Conservation (phyloP, 2,329 filamentous ascomycete genomes). For the Fusarium equiseti region DNA sequence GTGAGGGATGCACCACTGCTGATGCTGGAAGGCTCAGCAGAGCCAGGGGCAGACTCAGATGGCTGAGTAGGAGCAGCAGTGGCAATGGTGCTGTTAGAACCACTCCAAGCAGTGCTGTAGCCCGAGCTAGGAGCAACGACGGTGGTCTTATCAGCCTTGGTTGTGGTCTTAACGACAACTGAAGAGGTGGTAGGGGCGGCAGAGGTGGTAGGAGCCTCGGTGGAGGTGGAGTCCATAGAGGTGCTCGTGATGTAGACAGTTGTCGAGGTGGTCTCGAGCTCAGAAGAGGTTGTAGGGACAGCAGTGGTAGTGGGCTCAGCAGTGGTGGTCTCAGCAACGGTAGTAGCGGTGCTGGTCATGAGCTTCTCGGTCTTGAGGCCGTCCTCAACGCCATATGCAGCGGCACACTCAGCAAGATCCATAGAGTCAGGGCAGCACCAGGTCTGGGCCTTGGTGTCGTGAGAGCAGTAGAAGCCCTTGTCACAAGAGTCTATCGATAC, state of each 20-base stretch:
- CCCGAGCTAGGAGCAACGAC: conserved; percentile 45
- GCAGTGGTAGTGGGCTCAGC: conserved; percentile 14
- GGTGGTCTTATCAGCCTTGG: conserved; percentile 45
- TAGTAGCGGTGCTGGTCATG: conserved; percentile 44
- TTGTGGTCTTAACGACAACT: conserved; percentile 37
- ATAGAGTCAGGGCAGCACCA: conserved; percentile 71
- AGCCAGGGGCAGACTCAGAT: conserved; percentile 32
- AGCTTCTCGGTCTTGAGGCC: conserved; percentile 56
- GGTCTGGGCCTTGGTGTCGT: conserved; percentile 62
- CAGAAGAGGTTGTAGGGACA: conserved; percentile 44
- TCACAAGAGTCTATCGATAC: conserved; percentile 67
- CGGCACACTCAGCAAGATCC: conserved; percentile 67
- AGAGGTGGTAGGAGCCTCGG: conserved; percentile 43
- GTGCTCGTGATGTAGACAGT: conserved; percentile 46
- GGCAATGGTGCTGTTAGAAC: conserved; percentile 51
- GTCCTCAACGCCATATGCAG: conserved; percentile 62
- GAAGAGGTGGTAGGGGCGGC: conserved; percentile 46
- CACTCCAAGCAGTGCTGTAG: conserved; percentile 49
- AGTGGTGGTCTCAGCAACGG: conserved; percentile 31
- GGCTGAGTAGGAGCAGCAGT: conserved; percentile 46
- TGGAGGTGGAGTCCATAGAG: conserved; percentile 25
- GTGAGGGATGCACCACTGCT: conserved; percentile 50
- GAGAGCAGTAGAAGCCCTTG: conserved; percentile 72
- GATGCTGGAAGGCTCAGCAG: conserved; percentile 39
- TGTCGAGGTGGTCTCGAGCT: conserved; percentile 45